Base-by-base conservation (phyloP, 257 asterid species). In the Coffea eugenioides region DNA sequence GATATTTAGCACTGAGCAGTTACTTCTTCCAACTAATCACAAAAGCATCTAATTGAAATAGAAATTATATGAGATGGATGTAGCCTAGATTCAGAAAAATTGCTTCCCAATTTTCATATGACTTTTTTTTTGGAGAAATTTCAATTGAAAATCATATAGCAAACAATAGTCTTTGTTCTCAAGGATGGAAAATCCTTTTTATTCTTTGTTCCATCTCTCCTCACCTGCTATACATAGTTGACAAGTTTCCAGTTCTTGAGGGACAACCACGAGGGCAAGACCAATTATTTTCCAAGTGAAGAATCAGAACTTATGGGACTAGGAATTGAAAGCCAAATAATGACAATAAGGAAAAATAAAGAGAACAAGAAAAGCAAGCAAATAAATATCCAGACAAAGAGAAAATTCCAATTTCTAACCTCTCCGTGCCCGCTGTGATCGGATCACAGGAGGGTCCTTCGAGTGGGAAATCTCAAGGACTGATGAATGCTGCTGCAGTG, bases 381-480 rank as follows among this genome's bases (percentile, higher is more conserved):
- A 4, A 14, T 49, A 48, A 23, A 21, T 13, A 59, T n/a, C 15
- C 31, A 56, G 39, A 45, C 6, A 6, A 43, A 66, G 48, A 69
- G 36, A 66, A 4, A 48, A 5, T 14, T 77, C 20, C 21, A 69
- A 39, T 21, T 51, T 62, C 80, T 41, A 70, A 95, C 99, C 97
- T 92, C 84, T 85, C 77, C 27, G 85, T 61, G 79, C 83, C 67
- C 3, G 85, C 82, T 90, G 88, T 14, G 87, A 82, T 31, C 90
- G 84, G 82, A 89, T 87, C 71, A 51, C 45, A 83, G 84, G 84
- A 71, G 27, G 71, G 76, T 83, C 87, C 71, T 79, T 86, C 45
- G 76, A 73, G 41, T 69, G 83, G 45, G 89, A 80, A 82, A 75
- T 87, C 80, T 88, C 91, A 65, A 77, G 68, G 71, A 66, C 71